These are phyloP conservation scores for Paramecium primaurelia DNA, from an alignment of 73 alveolate genomes.

Conservation along the genomic window DNA sequence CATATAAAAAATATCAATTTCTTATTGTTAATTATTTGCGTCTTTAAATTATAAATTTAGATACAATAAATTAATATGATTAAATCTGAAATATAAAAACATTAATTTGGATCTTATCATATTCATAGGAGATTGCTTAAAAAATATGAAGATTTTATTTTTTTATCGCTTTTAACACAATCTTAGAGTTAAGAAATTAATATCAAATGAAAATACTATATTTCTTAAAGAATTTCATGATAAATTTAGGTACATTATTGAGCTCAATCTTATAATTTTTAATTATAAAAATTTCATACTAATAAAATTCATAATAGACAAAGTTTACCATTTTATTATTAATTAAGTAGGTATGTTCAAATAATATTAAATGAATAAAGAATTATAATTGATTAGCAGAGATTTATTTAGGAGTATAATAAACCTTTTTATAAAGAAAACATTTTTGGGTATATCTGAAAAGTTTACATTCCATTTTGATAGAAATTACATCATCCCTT, in stretches of 20 bases:
- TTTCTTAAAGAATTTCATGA: not conserved
- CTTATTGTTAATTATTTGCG: not conserved
- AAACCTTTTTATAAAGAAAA: too few relatives aligned
- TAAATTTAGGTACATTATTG: not conserved
- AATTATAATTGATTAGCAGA: too few relatives aligned
- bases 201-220: not conserved
- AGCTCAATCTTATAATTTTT: not conserved
- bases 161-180: not conserved
- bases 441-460: too few relatives aligned
- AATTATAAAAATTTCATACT: not conserved
- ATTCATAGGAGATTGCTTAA: not conserved
- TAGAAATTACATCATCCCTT: not conserved
- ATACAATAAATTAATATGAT: not conserved
- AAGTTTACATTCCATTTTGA: too few relatives aligned
- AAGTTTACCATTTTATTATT: too few relatives aligned
- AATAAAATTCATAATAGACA: too few relatives aligned
- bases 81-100: not conserved
- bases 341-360: not conserved
- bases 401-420: too few relatives aligned
- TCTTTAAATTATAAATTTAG: not conserved
- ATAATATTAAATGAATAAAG: too few relatives aligned
- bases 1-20: not conserved
- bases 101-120: not conserved
- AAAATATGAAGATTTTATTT: not conserved
- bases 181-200: not conserved